Base-by-base conservation (phyloP, 2,329 filamentous ascomycete genomes). In the Gaeumannomyces sp. region DNA sequence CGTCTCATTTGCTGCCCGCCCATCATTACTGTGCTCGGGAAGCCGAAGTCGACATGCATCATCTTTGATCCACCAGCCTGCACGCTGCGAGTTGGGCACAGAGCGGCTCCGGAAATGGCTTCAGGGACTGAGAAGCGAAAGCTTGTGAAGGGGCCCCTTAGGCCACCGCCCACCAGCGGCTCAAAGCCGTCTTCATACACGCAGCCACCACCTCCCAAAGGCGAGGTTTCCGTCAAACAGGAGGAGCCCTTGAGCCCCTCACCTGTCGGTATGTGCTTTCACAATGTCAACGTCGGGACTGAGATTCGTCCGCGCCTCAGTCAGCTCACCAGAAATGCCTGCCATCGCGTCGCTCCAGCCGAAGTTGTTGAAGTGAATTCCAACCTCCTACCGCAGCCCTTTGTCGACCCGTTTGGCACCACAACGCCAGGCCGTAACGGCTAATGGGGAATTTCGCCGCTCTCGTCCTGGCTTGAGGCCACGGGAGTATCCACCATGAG, bases 91-190 rank as follows among this genome's bases (percentile, higher is more conserved):
- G 19, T 53, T 53, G 45, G 19, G 7, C 22, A 53, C 2, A 8
- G 45, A 19, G 19, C 10, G 7, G 19, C 45, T 10, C 22, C n/a
- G 22, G 22, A 53, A 53, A 53, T 53, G 45, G 22, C 45, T 53
- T 53, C 45, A 53, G 57, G 57, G 2, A 2, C 27, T 22, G n/a
- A 59, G 45, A 53, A 50, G 53, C 64, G 66, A 45, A 56, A 25
- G 50, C 59, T 66, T 25, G 64, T 68, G 59, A 67, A 65, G n/a
- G 67, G 65, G 64, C 66, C 66, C 6, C 61, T 69, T 13, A 59
- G 62, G 45, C 45, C 45, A 60, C 65, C 67, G 14, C 67, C 66
- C 7, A 27, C 13, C 14, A 60, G 63, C n/a, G 59, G 65, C 62
- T 56, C 63, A 1, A 5, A n/a, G n/a, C 6, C 65, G 8, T 13